Evolutionary conservation across 345 rosid genomes (phyloP).

Genomic region (Nasturtium officinale): DNA sequence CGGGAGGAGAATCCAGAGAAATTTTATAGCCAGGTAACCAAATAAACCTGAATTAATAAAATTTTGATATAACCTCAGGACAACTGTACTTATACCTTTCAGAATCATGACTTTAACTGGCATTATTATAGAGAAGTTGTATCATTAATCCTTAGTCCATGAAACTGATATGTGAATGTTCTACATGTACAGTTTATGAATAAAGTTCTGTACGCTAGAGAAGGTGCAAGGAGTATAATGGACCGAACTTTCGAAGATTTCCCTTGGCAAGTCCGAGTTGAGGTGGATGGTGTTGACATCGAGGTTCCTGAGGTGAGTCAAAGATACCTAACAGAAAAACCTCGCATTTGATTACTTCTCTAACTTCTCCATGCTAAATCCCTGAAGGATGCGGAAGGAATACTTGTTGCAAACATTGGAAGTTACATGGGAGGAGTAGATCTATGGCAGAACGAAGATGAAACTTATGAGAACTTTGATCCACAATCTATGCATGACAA

Average conservation of each 20-base stretch:
- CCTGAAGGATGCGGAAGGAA: conserved; percentile 84
- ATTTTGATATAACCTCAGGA: not conserved
- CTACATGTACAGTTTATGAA: conserved; percentile 76
- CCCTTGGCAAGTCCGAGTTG: conserved; percentile 83
- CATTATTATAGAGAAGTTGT: not conserved
- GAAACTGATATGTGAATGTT: conserved; percentile 22
- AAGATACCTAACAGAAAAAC: not conserved
- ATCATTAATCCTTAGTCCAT: not conserved
- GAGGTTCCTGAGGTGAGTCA: conserved; percentile 87
- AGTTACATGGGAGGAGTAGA: conserved; percentile 98
- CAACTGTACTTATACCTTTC: not conserved
- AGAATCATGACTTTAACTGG: not conserved
- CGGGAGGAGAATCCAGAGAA: conserved; percentile 88
- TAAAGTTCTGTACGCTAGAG: conserved; percentile 88
- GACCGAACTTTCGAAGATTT: conserved; percentile 86
- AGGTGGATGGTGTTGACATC: conserved; percentile 81
- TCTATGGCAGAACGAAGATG: conserved; percentile 91
- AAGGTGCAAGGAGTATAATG: conserved; percentile 92
- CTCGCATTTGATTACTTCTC: not conserved
- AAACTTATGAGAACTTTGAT: conserved; percentile 70
- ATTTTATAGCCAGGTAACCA: conserved; percentile 73
- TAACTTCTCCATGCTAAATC: conserved; percentile 23
- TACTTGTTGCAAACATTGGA: conserved; percentile 89
- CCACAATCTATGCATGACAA: conserved; percentile 94
- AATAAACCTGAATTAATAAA: conserved; percentile 9